Evolutionary conservation across 352 stramenopile species (phyloP).

Genomic region (Halophytophthora batemanensis): DNA sequence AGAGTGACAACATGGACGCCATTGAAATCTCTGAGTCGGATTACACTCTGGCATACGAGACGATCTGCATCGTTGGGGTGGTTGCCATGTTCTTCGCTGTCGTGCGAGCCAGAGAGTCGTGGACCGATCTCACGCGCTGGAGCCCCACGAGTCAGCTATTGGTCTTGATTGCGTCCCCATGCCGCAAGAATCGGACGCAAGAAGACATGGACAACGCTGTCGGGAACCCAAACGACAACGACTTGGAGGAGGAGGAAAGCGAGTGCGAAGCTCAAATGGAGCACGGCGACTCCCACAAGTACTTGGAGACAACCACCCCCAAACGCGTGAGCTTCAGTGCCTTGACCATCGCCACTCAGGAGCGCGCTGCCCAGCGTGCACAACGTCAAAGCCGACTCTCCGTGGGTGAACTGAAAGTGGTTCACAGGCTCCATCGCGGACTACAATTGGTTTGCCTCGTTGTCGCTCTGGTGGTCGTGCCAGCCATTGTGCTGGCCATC

Average conservation of each 20-base stretch:
- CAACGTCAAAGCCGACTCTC: slow-evolving; percentile 7
- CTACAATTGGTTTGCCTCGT: not conserved
- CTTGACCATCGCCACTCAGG: not conserved
- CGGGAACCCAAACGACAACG: not conserved
- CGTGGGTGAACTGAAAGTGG: not conserved
- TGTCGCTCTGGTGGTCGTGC: slow-evolving; percentile 10
- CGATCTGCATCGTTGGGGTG: slow-evolving; percentile 1
- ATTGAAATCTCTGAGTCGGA: slow-evolving; percentile 19
- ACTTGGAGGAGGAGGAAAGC: not conserved
- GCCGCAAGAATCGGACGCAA: not conserved
- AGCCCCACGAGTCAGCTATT: slow-evolving; percentile 6
- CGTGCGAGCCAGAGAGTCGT: slow-evolving; percentile 3
- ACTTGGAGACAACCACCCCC: slow-evolving; percentile 13
- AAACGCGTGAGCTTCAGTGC: slow-evolving; percentile 8
- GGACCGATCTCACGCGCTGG: slow-evolving; percentile 16
- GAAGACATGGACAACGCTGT: not conserved
- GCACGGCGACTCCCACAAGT: slow-evolving; percentile 10
- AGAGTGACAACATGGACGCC: slow-evolving; percentile 18
- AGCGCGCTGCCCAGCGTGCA: not conserved
- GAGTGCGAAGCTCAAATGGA: slow-evolving; percentile 4
- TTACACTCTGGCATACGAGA: slow-evolving; percentile 19
- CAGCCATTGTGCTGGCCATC: slow-evolving; percentile 11
- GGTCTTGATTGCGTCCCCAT: not conserved
- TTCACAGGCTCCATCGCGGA: not conserved
- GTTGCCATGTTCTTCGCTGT: slow-evolving; percentile 14